Evolutionary conservation across 176 grass and related monocot species (phyloP), one percentile per base, ranked within the genome.

Genomic region (Paspalum notatum): DNA sequence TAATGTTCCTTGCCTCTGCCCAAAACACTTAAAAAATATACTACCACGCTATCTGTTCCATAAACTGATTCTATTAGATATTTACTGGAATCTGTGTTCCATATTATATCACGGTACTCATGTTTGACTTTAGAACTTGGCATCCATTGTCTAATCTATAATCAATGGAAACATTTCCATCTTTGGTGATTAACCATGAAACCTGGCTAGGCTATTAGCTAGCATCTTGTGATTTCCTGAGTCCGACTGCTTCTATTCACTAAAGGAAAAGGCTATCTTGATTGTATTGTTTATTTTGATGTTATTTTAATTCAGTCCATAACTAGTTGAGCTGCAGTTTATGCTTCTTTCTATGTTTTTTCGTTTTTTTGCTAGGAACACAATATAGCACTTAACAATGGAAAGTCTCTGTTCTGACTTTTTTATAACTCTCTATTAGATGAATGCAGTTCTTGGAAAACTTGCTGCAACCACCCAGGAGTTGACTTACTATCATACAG

Each of bases 401-500:
- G 56, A 79, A 80, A 15, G 22, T 61, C 12, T 74, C 43, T 74
- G 75, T 54, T 53, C 74, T 83, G 50, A 27, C 12, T 37, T 42
- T n/a, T 52, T 50, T 41, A 40, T n/a, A 54, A 22, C 18, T 52
- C 52, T 37, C 63, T 61, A 75, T 60, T 71, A 89, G 87, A 89
- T 89, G 81, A 89, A 84, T 75, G 82, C 62, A 55, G 25, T 84
- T 62, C 69, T 89, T 52, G 87, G 76, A 75, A 84, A 84, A 80
- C 76, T 89, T 68, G 18, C 48, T 89, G 81, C 87, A 80, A 80
- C 81, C 62, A 62, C 77, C 5, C 81, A 89, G 70, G 87, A 89
- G 62, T 37, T 89, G 54, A 80, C 76, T 80, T 89, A 89, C 40
- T 89, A 89, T 67, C 81, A 89, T 66, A 84, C 81, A 84, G 87